These are phyloP conservation scores for Aspergillus saccharolyticus DNA, from an alignment of 495 filamentous ascomycete genomes.

Conservation along the genomic window DNA sequence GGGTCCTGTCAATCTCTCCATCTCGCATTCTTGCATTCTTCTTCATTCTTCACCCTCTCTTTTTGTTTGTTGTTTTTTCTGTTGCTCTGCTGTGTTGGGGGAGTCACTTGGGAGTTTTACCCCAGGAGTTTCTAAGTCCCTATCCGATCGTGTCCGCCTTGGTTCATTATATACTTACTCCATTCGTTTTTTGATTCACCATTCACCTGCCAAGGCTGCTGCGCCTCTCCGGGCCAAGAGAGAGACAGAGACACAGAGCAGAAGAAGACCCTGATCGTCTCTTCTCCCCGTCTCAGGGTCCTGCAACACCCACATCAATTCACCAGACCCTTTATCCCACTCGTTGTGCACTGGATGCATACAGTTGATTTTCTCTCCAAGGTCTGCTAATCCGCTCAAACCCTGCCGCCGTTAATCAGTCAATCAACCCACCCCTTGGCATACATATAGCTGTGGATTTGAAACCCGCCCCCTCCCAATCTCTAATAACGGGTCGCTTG, in stretches of 20 bases:
- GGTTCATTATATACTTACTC: not conserved
- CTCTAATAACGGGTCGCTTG: constrained; percentile 2
- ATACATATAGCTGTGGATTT: not conserved
- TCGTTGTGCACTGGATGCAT: not conserved
- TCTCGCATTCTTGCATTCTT: not conserved
- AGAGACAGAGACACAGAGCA: not conserved
- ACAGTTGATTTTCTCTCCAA: not conserved
- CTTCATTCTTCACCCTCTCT: not conserved
- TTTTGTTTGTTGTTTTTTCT: not conserved
- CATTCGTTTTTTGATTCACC: not conserved
- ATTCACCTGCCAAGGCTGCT: constrained; percentile 19
- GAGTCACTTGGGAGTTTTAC: too few species aligned
- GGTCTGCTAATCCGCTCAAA: not conserved
- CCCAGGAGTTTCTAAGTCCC: too few species aligned
- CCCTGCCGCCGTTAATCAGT: not conserved
- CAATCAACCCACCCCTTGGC: not conserved
- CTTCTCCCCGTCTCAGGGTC: not conserved
- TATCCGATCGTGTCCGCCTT: not conserved
- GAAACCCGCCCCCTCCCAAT: not conserved
- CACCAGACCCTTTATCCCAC: not conserved
- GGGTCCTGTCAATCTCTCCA: too few species aligned
- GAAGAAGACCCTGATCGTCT: not conserved
- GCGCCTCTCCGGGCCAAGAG: constrained; percentile 8
- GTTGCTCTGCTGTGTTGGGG: not conserved
- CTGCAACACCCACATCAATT: not conserved